A percentile compares a stretch with the other conserved stretches of the same genome.
Conservation (phyloP, 768 basidiomycete genomes). For the Gloeopeniophorella convolvens region DNA sequence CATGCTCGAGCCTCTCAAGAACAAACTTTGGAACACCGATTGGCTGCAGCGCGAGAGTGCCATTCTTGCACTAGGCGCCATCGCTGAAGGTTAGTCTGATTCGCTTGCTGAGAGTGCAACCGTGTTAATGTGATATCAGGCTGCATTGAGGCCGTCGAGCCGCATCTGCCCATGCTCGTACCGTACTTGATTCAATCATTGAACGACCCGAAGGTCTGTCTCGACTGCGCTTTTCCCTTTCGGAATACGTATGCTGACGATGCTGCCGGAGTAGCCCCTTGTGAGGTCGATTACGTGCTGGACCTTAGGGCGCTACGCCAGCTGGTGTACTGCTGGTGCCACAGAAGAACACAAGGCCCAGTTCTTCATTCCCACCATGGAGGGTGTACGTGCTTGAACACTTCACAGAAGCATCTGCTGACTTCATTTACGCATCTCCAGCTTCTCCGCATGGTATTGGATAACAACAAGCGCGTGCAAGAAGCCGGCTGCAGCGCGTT, state of each 20-base stretch:
- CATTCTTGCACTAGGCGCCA: slow-evolving; percentile 92
- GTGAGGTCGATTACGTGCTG: slow-evolving; percentile 98
- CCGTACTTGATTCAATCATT: slow-evolving; percentile 89
- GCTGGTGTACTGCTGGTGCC: slow-evolving; percentile 86
- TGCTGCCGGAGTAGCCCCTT: slow-evolving; percentile 56
- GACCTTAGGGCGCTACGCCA: slow-evolving; percentile 98
- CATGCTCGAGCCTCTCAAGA: slow-evolving; percentile 82
- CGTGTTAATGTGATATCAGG: slow-evolving; percentile 40
- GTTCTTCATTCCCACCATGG: slow-evolving; percentile 97
- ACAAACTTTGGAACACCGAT: slow-evolving; percentile 86
- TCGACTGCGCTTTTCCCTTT: not conserved
- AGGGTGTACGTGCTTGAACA: slow-evolving; percentile 62
- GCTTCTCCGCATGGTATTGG: slow-evolving; percentile 95
- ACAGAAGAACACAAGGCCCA: slow-evolving; percentile 82
- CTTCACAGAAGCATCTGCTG: slow-evolving; percentile 15
- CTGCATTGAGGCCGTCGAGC: slow-evolving; percentile 93
- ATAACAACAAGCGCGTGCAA: slow-evolving; percentile 98
- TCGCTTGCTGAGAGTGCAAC: not conserved
- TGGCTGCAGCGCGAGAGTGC: slow-evolving; percentile 96
- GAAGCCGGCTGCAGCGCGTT: slow-evolving; percentile 99
- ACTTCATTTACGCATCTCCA: slow-evolving; percentile 29
- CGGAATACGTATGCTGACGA: slow-evolving; percentile 1
- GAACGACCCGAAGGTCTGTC: slow-evolving; percentile 80
- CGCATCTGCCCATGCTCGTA: slow-evolving; percentile 88
- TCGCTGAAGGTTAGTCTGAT: slow-evolving; percentile 81